Percentiles rank a stretch among this genome's conserved stretches.
Evolutionary conservation across 2,329 filamentous ascomycete species (phyloP).

Genomic region (Scedosporium minutisporum): DNA sequence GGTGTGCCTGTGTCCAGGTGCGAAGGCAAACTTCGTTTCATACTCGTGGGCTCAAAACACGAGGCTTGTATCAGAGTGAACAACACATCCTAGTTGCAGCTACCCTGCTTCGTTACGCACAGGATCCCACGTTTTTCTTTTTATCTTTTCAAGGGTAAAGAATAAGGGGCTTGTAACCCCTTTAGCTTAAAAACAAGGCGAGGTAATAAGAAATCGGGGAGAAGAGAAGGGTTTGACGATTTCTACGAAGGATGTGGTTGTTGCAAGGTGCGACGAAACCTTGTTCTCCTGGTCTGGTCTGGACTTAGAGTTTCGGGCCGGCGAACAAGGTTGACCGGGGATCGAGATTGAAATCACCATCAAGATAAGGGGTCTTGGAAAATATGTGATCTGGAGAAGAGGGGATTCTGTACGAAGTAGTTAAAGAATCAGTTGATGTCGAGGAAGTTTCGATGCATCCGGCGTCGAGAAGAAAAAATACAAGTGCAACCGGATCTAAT

Average conservation of each 20-base stretch:
- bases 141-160: no score
- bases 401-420: not conserved
- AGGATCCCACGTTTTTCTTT: not conserved
- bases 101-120: not conserved
- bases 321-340: not conserved
- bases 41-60: not conserved
- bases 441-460: not conserved
- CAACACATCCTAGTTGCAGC: not conserved
- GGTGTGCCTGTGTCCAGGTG: no score
- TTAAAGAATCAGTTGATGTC: not conserved
- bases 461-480: not conserved
- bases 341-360: not conserved
- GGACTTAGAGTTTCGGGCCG: conserved; percentile 1
- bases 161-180: not conserved
- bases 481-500: not conserved
- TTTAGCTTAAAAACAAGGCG: not conserved
- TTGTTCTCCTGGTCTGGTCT: conserved; percentile 3
- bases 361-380: not conserved
- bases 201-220: not conserved
- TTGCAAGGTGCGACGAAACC: not conserved
- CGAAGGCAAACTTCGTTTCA: no score
- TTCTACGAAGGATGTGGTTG: not conserved
- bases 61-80: not conserved
- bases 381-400: not conserved
- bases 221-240: not conserved